Evolutionary conservation across 768 basidiomycete genomes (phyloP), one percentile per base, ranked within the genome.

Genomic region (Boletus insuetus): DNA sequence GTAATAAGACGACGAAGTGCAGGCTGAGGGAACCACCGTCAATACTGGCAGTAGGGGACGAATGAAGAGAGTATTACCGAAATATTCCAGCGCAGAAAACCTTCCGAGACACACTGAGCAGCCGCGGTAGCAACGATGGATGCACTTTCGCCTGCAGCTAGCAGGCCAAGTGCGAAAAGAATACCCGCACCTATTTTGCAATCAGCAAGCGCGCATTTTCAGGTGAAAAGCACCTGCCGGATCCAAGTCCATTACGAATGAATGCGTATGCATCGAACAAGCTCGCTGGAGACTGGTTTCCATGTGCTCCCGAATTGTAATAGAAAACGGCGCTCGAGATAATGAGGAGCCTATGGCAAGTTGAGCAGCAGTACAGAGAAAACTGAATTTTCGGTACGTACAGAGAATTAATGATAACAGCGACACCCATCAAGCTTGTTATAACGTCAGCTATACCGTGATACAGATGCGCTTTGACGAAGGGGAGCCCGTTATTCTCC

Each of bases 81-180:
- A 35, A 92, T 81, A 44, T 83, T 80, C 93, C 93, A 96, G 49
- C 82, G 83, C 51, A 96, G 78, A 71, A 94, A 94, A 0, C 94
- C 94, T 71, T 97, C 94, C 0, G 85, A 86, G 38, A 98, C 87
- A 20, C 91, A 87, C 71, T 97, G 94, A 0, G 94, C 94, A 1
- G 91, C 87, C 13, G 96, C 80, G 0, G 93, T 97, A 11, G 91
- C 94, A 4, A 96, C 87, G 47, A 97, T 81, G 9, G 88, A 89
- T 0, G 95, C 90, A 59, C 90, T 90, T 78, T 97, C 94, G 3
- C 95, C 94, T 3, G 92, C 78, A 34, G 86, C 84, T 13, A 98
- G 79, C 14, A 98, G 74, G 3, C 91, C 91, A 40, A 98, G 66
- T 2, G 95, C 94, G 63, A 97, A 98, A 39, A 97, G 73, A n/a